Conservation (phyloP, 495 filamentous ascomycete genomes). For the Staphylotrichum longicolle region DNA sequence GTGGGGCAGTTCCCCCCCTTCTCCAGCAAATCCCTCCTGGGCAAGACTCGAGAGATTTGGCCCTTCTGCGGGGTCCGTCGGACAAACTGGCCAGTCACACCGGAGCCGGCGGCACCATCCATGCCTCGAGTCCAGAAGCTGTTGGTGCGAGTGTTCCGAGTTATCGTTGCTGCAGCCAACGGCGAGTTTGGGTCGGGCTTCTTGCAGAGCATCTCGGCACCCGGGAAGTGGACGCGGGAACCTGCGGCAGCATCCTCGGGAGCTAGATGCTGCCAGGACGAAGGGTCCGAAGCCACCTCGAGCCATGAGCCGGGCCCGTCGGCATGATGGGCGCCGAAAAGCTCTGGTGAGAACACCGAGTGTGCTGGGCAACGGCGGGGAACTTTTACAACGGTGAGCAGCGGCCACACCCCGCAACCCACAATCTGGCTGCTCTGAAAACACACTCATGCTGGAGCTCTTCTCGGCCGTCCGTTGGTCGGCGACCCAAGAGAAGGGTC, state of each 20-base stretch:
- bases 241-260: conserved; percentile 11
- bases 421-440: conserved; percentile 8
- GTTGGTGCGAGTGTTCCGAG: conserved; percentile 22
- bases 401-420: neutral
- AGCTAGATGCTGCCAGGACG: neutral
- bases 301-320: neutral
- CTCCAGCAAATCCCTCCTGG: conserved; percentile 10
- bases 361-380: neutral
- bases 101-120: conserved; percentile 11
- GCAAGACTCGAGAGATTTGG: neutral
- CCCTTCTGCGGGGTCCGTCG: conserved; percentile 18
- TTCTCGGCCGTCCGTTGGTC: neutral
- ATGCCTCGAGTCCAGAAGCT: conserved; percentile 10
- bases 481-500: conserved; percentile 19
- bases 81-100: conserved; percentile 32
- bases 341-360: neutral
- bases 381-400: no score
- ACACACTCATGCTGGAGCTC: neutral
- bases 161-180: neutral
- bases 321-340: neutral
- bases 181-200: conserved; percentile 11
- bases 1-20: conserved; percentile 16
- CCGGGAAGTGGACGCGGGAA: conserved; percentile 22
- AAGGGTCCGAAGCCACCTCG: neutral
- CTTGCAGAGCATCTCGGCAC: conserved; percentile 22